Base-by-base conservation (phyloP, 345 rosid species). In the Gossypium sturtianum region DNA sequence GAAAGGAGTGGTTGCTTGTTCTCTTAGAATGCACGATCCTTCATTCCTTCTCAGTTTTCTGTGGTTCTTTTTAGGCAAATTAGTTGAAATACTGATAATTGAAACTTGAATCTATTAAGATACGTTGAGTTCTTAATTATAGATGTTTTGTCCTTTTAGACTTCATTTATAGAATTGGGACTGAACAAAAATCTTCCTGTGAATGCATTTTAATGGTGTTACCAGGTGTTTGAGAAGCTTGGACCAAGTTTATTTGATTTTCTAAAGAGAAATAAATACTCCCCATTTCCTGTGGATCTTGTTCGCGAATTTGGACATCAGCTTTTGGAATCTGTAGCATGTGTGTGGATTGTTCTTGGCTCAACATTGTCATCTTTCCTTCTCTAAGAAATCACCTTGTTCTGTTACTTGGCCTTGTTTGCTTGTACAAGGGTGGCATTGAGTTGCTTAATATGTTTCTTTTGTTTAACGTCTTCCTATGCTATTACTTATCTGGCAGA, bases 211-310 rank as follows among this genome's bases (percentile, higher is more conserved):
- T 78, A 84, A 86, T 89, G 92, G 87, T 91, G 86, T 83, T 79
- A 80, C 80, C 94, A 91, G 97, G 97, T 91, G 62, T 91, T 89
- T 83, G 97, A 91, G 94, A 91, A 84, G 91, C 97, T 91, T 91
- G 97, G 97, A 79, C 91, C 97, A 86, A 91, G 97, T 82, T 87
- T 91, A 84, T 91, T 83, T 89, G 97, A 91, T 91, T 87, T 86
- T 87, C 94, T 91, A 79, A 89, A 87, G 89, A 91, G 88, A 89
- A 89, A 91, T 88, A 91, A 87, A 87, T 89, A 89, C 90, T 83
- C 85, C 83, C 87, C 92, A 78, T 89, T 91, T 88, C 97, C 97
- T 78, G 88, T 89, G 87, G 92, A 87, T 82, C 97, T 88, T 83
- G 97, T 89, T 83, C 94, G 91, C 61, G 94, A 91, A 87, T 88